These are phyloP conservation scores for Ramalina intermedia DNA, from an alignment of 495 filamentous ascomycete genomes.

Conservation along the genomic window DNA sequence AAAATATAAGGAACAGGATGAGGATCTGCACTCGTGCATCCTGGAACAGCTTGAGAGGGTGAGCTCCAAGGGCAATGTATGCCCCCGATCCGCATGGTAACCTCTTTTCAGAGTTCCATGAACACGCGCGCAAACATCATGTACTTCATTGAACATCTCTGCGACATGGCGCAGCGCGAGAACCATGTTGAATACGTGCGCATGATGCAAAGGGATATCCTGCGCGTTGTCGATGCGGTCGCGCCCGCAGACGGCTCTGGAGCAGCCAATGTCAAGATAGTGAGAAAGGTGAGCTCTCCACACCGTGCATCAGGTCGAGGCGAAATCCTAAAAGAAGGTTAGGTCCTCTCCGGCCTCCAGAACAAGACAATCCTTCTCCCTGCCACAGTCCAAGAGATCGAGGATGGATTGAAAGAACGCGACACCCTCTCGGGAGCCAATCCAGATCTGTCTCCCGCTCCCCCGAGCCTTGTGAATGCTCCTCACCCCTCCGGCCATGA, in stretches of 20 bases:
- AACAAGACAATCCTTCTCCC: constrained; percentile 49
- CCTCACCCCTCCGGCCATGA: constrained; percentile 16
- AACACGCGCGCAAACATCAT: constrained; percentile 97
- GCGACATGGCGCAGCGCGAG: constrained; percentile 69
- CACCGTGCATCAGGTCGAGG: background rate
- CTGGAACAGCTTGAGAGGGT: constrained; percentile 85
- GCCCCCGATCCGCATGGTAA: background rate
- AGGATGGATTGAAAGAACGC: constrained; percentile 62
- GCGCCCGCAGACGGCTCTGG: constrained; percentile 79
- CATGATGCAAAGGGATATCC: constrained; percentile 90
- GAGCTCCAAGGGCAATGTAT: constrained; percentile 10
- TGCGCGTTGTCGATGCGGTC: constrained; percentile 75
- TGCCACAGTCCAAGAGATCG: constrained; percentile 60
- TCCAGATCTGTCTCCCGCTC: constrained; percentile 14
- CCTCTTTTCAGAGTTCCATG: constrained; percentile 56
- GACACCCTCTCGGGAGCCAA: constrained; percentile 27
- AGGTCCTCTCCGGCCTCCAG: constrained; percentile 57
- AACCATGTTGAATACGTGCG: constrained; percentile 62
- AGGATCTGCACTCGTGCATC: constrained; percentile 94
- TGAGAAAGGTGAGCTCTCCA: constrained; percentile 44
- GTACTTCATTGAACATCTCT: constrained; percentile 94
- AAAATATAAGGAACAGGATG: constrained; percentile 80
- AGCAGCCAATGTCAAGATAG: constrained; percentile 87
- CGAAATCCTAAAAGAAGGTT: background rate
- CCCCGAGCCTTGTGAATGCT: constrained; percentile 7